These are phyloP conservation scores for Cytospora paraplurivora DNA, from an alignment of 2,329 filamentous ascomycete species.

Conservation along the genomic window DNA sequence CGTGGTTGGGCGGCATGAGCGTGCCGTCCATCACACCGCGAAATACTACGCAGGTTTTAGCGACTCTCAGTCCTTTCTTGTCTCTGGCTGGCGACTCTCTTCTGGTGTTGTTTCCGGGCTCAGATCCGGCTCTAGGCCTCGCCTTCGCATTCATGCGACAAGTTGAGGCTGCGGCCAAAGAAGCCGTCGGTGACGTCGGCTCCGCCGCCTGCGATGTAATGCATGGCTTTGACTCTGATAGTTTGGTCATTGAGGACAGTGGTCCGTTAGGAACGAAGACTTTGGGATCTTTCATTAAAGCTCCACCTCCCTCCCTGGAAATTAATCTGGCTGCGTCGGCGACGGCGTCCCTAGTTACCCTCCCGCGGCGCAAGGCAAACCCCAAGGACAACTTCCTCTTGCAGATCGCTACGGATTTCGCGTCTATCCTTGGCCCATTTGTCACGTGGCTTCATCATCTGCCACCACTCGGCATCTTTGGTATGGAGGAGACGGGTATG, in stretches of 20 bases:
- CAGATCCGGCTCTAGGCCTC: constrained; percentile 27
- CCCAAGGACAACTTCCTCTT: constrained; percentile 27
- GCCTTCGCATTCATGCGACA: constrained; percentile 30
- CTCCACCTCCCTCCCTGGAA: constrained; percentile 28
- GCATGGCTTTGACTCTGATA: constrained; percentile 32
- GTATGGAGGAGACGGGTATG: constrained; percentile 21
- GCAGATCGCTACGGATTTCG: constrained; percentile 27
- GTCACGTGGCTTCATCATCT: constrained; percentile 24
- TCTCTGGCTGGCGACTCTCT: constrained; percentile 27
- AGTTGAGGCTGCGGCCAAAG: constrained; percentile 28
- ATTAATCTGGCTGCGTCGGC: constrained; percentile 27
- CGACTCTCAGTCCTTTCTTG: constrained; percentile 30
- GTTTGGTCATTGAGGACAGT: constrained; percentile 30
- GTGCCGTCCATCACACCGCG: constrained; percentile 9
- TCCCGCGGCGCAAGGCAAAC: constrained; percentile 26
- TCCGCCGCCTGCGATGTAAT: constrained; percentile 29
- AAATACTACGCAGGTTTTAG: constrained; percentile 28
- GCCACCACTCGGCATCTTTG: constrained; percentile 16
- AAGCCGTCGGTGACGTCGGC: constrained; percentile 29
- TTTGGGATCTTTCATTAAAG: constrained; percentile 31
- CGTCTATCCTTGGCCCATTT: constrained; percentile 17
- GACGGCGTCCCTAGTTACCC: constrained; percentile 16
- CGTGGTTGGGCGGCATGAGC: constrained; percentile 28
- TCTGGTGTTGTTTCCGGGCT: constrained; percentile 28
- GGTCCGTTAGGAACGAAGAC: constrained; percentile 30